A percentile compares a stretch with the other conserved stretches of the same genome.
These are phyloP conservation scores for Trichoderma simmonsii DNA, from an alignment of 2,329 filamentous ascomycete species.

Conservation along the genomic window DNA sequence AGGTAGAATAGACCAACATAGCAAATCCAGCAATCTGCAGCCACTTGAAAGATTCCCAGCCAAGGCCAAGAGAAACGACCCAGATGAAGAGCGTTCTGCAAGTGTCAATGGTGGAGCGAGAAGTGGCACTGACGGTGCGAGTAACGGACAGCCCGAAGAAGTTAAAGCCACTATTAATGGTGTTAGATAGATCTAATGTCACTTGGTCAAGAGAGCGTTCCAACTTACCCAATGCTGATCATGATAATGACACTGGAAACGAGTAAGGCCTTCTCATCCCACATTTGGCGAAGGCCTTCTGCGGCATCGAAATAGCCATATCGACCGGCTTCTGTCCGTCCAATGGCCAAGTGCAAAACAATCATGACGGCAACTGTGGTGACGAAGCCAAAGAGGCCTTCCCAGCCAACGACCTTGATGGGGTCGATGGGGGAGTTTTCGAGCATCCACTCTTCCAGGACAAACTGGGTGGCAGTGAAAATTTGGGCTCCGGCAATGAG, in stretches of 20 bases:
- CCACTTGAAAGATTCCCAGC: constrained; percentile 98
- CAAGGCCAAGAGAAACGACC: constrained; percentile 87
- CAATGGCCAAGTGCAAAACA: constrained; percentile 73
- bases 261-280: constrained; percentile 65
- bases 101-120: constrained; percentile 93
- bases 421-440: constrained; percentile 65
- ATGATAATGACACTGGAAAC: constrained; percentile 86
- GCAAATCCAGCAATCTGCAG: constrained; percentile 87
- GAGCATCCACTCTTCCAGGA: constrained; percentile 90
- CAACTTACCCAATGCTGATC: constrained; percentile 83
- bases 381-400: constrained; percentile 84
- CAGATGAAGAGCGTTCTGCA: constrained; percentile 98
- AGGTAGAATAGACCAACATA: constrained; percentile 91
- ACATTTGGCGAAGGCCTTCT: constrained; percentile 81
- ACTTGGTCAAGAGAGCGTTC: not conserved
- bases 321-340: constrained; percentile 67
- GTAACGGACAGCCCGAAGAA: constrained; percentile 97
- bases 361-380: constrained; percentile 78
- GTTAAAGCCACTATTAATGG: constrained; percentile 75
- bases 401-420: constrained; percentile 91
- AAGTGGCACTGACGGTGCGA: constrained; percentile 82
- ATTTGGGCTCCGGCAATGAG: constrained; percentile 93
- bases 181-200: constrained; percentile 23
- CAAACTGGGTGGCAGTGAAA: constrained; percentile 95
- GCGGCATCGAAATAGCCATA: constrained; percentile 87